A percentile compares a stretch with the other conserved stretches of the same genome.
These are phyloP conservation scores for Porogramme epimiltina DNA, from an alignment of 1,284 basidiomycete genomes.

Conservation along the genomic window DNA sequence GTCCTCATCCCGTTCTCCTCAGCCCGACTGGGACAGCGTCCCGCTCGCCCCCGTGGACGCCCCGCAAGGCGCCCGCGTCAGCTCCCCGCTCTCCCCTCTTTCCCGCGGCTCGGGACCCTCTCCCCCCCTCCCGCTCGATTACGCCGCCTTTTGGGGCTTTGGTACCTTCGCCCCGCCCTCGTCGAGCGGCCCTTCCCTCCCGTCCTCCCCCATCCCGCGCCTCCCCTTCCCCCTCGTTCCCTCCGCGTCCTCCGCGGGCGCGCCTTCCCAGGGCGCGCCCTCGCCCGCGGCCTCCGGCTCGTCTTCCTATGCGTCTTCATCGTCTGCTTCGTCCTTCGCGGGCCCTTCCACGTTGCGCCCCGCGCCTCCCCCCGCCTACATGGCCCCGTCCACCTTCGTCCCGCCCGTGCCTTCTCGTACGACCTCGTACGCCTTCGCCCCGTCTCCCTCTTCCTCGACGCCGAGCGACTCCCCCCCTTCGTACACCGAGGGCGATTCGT, in stretches of 20 bases:
- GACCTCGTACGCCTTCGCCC: conserved; percentile 1
- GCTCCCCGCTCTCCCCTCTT: conserved; percentile 9
- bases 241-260: conserved; percentile 22
- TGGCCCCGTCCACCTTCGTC: conserved; percentile 46
- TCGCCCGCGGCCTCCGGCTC: conserved; percentile 6
- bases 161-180: no score
- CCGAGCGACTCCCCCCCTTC: conserved; percentile 15
- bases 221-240: conserved; percentile 2
- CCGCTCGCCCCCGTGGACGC: neutral
- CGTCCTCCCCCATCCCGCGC: no score
- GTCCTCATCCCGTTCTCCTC: conserved; percentile 6
- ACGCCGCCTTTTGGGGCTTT: no score
- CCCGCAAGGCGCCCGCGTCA: conserved; percentile 1
- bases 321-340: no score
- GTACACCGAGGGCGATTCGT: conserved; percentile 11
- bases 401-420: neutral
- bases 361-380: conserved; percentile 61
- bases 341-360: conserved; percentile 40
- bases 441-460: conserved; percentile 4
- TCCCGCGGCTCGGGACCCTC: conserved; percentile 17
- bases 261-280: conserved; percentile 16
- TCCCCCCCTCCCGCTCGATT: no score
- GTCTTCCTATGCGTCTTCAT: neutral
- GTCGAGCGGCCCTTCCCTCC: no score
- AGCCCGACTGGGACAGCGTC: conserved; percentile 1